Conservation (phyloP, 169 alveolate species). For the Eimeria falciformis region DNA sequence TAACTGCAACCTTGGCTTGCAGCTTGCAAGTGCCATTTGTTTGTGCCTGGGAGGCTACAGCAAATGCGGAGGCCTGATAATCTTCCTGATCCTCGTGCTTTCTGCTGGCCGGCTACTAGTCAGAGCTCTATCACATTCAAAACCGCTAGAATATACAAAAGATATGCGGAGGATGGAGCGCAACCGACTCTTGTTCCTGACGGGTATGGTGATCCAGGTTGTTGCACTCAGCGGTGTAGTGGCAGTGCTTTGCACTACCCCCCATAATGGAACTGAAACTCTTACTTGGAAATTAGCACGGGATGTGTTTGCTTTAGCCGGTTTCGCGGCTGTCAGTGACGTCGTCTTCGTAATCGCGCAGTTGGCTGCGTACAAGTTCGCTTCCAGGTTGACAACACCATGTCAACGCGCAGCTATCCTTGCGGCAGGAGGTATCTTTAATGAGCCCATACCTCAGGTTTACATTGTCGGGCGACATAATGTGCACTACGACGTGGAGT, state of each 20-base stretch:
- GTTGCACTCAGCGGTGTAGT: not conserved
- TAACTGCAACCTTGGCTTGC: constrained; percentile 4
- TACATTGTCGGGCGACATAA: constrained; percentile 5
- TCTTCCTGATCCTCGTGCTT: not conserved
- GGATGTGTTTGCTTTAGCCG: not conserved
- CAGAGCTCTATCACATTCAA: not conserved
- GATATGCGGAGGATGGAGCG: not conserved
- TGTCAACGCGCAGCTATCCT: not conserved
- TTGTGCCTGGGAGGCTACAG: constrained; percentile 23
- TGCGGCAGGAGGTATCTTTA: not conserved
- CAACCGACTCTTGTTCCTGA: not conserved
- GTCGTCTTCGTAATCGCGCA: not conserved
- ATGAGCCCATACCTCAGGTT: not conserved
- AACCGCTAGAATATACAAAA: not conserved
- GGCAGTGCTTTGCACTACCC: not conserved
- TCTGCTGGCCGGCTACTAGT: constrained; percentile 5
- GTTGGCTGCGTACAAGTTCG: not conserved
- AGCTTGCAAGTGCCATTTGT: not conserved
- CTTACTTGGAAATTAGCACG: too few relatives aligned
- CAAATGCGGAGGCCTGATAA: constrained; percentile 4
- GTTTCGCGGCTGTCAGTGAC: not conserved
- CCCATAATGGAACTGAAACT: too few relatives aligned
- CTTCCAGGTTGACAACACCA: not conserved
- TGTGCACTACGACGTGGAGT: not conserved
- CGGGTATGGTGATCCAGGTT: not conserved